Percentiles rank a stretch among this genome's conserved stretches.
Conservation (phyloP, 257 asterid species). For the Nicotiana sylvestris region DNA sequence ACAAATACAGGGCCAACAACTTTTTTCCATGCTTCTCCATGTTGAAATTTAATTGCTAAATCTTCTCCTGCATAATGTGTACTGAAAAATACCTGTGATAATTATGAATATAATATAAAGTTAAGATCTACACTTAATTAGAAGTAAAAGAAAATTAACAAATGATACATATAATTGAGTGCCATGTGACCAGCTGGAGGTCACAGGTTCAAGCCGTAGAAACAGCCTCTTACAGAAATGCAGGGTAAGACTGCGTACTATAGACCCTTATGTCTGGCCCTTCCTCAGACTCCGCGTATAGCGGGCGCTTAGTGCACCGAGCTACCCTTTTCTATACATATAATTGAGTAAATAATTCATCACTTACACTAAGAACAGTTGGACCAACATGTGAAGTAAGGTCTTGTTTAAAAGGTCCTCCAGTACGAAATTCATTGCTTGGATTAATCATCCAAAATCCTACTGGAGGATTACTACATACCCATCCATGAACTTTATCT, state of each 20-base stretch:
- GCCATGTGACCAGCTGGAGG: no score
- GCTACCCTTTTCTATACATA: no score
- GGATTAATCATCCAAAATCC: conserved; percentile 76
- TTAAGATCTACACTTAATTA: no score
- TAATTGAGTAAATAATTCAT: neutral
- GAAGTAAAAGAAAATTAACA: no score
- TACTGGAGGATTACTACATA: conserved; percentile 24
- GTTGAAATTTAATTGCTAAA: conserved; percentile 31
- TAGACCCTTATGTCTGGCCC: no score
- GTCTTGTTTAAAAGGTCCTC: conserved; percentile 62
- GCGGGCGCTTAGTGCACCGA: no score
- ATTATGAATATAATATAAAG: neutral
- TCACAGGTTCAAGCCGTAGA: no score
- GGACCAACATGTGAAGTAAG: conserved; percentile 71
- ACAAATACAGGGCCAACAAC: conserved; percentile 59
- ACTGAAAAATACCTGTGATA: conserved; percentile 62
- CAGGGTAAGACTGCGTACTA: no score
- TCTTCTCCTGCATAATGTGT: conserved; percentile 61
- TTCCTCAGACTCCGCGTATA: no score
- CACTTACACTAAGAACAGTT: conserved; percentile 39
- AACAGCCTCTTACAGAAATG: no score
- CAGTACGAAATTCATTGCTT: conserved; percentile 49
- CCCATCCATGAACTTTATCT: conserved; percentile 55
- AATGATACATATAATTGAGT: no score
- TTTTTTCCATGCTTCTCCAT: conserved; percentile 57